Percentiles rank a stretch among this genome's conserved stretches.
These are phyloP conservation scores for Xylaria curta DNA, from an alignment of 495 filamentous ascomycete species.

Conservation along the genomic window DNA sequence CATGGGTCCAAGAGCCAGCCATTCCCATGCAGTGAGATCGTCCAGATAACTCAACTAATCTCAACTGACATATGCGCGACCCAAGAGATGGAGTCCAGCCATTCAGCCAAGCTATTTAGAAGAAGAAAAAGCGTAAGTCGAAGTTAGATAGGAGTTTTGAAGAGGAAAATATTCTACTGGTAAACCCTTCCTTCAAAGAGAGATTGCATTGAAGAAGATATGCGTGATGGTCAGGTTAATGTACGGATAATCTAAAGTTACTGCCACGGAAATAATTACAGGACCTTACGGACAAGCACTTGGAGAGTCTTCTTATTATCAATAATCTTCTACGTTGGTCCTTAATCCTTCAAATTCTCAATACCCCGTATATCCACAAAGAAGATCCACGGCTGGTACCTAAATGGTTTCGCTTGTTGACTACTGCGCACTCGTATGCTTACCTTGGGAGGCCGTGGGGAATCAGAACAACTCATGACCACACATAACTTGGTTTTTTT, in stretches of 20 bases:
- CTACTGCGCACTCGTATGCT: neutral
- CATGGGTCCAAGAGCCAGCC: neutral
- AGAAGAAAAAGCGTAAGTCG: neutral
- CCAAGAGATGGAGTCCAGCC: neutral
- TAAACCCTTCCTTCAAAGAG: neutral
- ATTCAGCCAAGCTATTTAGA: neutral
- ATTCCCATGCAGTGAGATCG: neutral
- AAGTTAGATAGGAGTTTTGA: neutral
- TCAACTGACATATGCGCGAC: neutral
- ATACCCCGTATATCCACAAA: neutral
- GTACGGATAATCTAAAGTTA: neutral
- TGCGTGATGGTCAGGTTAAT: neutral
- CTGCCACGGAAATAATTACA: neutral
- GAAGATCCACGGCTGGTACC: neutral
- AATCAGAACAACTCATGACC: neutral
- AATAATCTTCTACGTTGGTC: neutral
- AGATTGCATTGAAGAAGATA: neutral
- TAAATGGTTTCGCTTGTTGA: neutral
- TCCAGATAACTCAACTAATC: neutral
- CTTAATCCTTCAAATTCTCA: neutral
- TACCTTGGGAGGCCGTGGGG: neutral
- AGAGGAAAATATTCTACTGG: neutral
- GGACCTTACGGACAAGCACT: neutral
- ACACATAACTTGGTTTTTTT: neutral
- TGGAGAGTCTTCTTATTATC: neutral